These are phyloP conservation scores for Pseudogymnoascus sp. DNA, from an alignment of 2,329 filamentous ascomycete genomes.

Conservation along the genomic window DNA sequence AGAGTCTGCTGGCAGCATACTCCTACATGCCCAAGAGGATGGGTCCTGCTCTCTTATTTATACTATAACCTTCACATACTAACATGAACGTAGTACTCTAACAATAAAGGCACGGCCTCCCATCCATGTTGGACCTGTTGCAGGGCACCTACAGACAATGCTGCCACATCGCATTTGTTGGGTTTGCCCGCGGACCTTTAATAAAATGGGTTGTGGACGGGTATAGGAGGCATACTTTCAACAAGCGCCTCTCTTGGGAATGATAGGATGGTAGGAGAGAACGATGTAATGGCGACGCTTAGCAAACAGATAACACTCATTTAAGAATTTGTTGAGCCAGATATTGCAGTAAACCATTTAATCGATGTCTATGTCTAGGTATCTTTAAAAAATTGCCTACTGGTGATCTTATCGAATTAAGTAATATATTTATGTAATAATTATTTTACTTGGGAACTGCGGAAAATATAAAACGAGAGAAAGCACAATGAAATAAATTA, in stretches of 20 bases:
- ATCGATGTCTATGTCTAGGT: neutral
- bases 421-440: neutral
- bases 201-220: neutral
- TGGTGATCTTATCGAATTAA: neutral
- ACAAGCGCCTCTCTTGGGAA: neutral
- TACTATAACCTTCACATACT: neutral
- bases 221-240: neutral
- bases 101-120: neutral
- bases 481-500: neutral
- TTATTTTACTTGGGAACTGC: neutral
- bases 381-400: neutral
- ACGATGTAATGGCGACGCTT: neutral
- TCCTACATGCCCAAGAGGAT: neutral
- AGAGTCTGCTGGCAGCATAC: neutral
- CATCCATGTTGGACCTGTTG: neutral
- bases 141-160: neutral
- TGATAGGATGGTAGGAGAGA: too few relatives aligned
- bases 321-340: neutral
- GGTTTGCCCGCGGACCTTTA: neutral
- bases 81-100: neutral
- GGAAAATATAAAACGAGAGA: neutral
- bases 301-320: neutral
- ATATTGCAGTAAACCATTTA: neutral
- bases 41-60: neutral
- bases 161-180: too few relatives aligned